A percentile compares a stretch with the other conserved stretches of the same genome.
Evolutionary conservation across 331 rosid species (phyloP).

Genomic region (Malus hybrid): DNA sequence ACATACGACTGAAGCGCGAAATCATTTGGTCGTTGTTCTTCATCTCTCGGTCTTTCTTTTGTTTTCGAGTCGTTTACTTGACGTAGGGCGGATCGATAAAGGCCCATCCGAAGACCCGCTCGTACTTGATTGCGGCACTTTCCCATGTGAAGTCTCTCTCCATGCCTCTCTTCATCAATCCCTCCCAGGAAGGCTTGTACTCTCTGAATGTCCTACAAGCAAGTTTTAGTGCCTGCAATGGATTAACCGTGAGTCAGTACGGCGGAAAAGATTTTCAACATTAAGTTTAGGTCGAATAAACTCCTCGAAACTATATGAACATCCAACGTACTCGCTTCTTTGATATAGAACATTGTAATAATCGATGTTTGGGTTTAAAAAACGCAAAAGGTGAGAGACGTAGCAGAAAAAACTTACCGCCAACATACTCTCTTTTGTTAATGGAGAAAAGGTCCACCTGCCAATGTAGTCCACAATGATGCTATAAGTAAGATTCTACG

Average conservation of each 20-base stretch:
- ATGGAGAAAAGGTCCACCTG: slow-evolving; percentile 90
- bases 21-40: background rate
- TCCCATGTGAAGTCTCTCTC: slow-evolving; percentile 68
- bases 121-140: slow-evolving; percentile 63
- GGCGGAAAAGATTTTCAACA: background rate
- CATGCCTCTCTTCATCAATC: slow-evolving; percentile 70
- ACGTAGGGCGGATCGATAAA: slow-evolving; percentile 56
- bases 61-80: background rate
- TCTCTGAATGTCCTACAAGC: slow-evolving; percentile 53
- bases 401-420: slow-evolving; percentile 32
- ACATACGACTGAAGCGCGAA: background rate
- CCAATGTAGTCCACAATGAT: slow-evolving; percentile 19
- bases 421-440: slow-evolving; percentile 65
- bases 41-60: background rate
- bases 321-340: background rate
- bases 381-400: background rate
- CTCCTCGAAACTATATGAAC: background rate
- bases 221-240: slow-evolving; percentile 48
- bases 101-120: slow-evolving; percentile 66
- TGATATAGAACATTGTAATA: background rate
- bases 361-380: background rate
- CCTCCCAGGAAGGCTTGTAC: slow-evolving; percentile 68
- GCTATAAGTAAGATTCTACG: slow-evolving; percentile 7
- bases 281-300: background rate
- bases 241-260: background rate